phyloP scores from a whole-genome alignment of 179 eudicot species.

The Actinidia arguta region DNA sequence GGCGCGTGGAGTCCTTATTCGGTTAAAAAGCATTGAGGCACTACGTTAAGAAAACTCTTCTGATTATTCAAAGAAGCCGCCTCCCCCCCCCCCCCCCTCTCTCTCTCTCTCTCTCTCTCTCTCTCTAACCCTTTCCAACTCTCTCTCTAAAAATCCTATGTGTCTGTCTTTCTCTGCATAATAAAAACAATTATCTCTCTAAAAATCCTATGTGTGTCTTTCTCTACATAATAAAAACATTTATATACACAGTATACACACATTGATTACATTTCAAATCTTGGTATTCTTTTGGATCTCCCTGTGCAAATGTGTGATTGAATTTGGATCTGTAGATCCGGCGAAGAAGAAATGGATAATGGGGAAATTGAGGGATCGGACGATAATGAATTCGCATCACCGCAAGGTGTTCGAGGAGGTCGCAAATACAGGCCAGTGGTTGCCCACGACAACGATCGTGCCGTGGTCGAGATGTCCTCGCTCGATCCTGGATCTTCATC shows the following conservation, averaged over 20 bases:
- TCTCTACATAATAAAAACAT: not conserved
- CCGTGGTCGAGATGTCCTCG: constrained; percentile 78
- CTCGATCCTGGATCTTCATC: constrained; percentile 56
- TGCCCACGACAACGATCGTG: constrained; percentile 68
- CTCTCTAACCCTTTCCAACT: not conserved
- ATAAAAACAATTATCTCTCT: too few relatives aligned
- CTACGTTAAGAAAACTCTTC: not conserved
- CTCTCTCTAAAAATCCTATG: too few relatives aligned
- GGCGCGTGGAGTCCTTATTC: not conserved
- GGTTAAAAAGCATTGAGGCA: not conserved
- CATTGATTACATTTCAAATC: constrained; percentile 17
- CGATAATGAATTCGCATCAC: constrained; percentile 40
- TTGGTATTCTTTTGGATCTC: not conserved
- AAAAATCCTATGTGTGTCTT: too few relatives aligned
- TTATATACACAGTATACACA: not conserved
- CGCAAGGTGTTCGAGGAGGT: constrained; percentile 37
- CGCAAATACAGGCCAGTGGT: constrained; percentile 70
- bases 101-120: not conserved
- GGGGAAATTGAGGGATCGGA: constrained; percentile 48
- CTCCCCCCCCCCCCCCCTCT: not conserved
- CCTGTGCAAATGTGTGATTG: not conserved
- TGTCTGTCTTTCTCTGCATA: too few relatives aligned
- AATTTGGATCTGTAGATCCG: constrained; percentile 21
- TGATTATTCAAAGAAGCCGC: not conserved
- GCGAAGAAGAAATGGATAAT: constrained; percentile 34